Evolutionary conservation across 108 stramenopile genomes (phyloP), one percentile per base, ranked within the genome.

Genomic region (Aurantiochytrium sp.): DNA sequence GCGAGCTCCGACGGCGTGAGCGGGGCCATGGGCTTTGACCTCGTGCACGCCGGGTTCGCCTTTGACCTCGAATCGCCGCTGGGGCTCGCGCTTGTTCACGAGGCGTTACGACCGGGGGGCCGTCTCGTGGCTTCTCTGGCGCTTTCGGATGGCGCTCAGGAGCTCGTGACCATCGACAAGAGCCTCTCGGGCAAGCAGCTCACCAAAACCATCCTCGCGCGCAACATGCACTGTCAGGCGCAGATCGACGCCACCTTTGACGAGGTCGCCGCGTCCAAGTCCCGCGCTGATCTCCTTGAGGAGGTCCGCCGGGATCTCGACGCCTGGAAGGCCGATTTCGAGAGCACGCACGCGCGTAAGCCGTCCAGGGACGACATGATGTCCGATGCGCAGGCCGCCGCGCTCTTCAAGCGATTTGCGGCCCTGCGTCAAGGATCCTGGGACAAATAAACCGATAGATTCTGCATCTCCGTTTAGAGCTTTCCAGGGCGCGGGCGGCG

Each of bases 101-200:
- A 65, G 8, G 59, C 59, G 24, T 19, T 65, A 12, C 59, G 59
- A 27, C 73, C 73, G 1, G 73, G 73, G 10, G 73, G 73, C 6
- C 39, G 73, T 2, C 45, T 81, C 24, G 73, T 81, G 42, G 73
- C 42, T 8, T 81, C 73, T 6, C 73, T 81, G 39, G 42, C 30
- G 24, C 45, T 48, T 5, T 12, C 39, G 1, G 73, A 24, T 0
- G 73, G 39, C 24, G 73, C 45, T 12, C 73, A 81, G 45, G 73
- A 81, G 45, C 73, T 81, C 30, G 73, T 81, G n/a, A 30, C 24
- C 10, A 81, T 81, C 32, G 73, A 81, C 73, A 81, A 81, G 45
- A 27, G 42, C 24, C 19, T 21, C 17, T 32, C 27, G 15, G 39
- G 17, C 0, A 1, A n/a, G 36, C 19, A 81, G 30, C 73, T 81